phyloP scores from a whole-genome alignment of 805 yeast species.

The Kodamaea kakaduensis region DNA sequence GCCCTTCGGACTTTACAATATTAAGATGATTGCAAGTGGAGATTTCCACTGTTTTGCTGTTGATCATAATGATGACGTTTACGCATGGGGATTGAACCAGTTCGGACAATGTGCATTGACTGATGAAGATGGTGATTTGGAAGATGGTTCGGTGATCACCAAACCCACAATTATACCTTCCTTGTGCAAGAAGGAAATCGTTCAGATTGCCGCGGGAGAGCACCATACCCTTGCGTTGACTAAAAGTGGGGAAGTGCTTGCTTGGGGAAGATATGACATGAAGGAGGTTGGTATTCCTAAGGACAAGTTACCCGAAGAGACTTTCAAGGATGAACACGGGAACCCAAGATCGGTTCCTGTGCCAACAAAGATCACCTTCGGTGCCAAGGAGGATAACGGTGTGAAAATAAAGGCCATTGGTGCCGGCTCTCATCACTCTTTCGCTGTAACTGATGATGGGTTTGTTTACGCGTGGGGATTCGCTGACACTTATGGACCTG shows the following conservation, averaged over 20 bases:
- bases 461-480: constrained; percentile 95
- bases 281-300: constrained; percentile 80
- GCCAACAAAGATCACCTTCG: constrained; percentile 61
- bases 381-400: constrained; percentile 24
- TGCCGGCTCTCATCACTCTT: constrained; percentile 88
- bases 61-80: constrained; percentile 63
- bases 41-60: constrained; percentile 96
- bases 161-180: constrained; percentile 72
- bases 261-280: constrained; percentile 93
- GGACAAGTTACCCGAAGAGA: constrained; percentile 62
- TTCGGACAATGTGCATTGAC: constrained; percentile 89
- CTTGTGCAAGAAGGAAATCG: constrained; percentile 55
- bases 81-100: constrained; percentile 95
- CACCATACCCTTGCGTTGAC: constrained; percentile 85
- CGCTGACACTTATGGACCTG: constrained; percentile 95
- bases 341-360: constrained; percentile 80
- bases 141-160: constrained; percentile 78
- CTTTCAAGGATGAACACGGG: constrained; percentile 76
- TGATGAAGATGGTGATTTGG: constrained; percentile 60
- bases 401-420: constrained; percentile 48
- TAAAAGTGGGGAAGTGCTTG: constrained; percentile 65
- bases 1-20: constrained; percentile 74
- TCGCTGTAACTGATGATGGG: constrained; percentile 83
- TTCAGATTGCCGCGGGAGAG: constrained; percentile 82
- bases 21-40: constrained; percentile 83